Evolutionary conservation across 2,329 filamentous ascomycete species (phyloP).

Genomic region (Sporothrix curviconia): DNA sequence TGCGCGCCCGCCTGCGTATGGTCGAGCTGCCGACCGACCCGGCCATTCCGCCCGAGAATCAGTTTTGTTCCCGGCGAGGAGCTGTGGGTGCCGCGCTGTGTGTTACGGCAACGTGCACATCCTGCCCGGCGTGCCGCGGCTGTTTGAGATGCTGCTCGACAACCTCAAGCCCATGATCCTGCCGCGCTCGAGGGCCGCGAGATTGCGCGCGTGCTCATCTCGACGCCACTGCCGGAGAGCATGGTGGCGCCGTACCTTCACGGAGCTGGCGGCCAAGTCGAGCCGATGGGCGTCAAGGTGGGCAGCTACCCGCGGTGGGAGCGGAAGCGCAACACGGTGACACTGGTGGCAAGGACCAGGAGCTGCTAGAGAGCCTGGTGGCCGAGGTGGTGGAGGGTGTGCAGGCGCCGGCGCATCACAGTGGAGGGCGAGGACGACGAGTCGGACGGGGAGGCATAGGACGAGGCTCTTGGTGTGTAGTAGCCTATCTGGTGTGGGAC

Average conservation of each 20-base stretch:
- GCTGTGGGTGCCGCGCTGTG: conserved; percentile 82
- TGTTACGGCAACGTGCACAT: conserved; percentile 94
- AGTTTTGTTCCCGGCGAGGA: conserved; percentile 77
- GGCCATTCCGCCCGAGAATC: conserved; percentile 55
- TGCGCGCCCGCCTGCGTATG: conserved; percentile 84
- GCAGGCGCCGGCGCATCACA: conserved; percentile 60
- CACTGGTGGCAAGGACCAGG: conserved; percentile 69
- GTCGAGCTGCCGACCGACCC: conserved; percentile 75
- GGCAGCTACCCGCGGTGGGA: conserved; percentile 94
- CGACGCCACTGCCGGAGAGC: conserved; percentile 83
- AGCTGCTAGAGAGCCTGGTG: conserved; percentile 71
- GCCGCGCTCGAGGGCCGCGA: conserved; percentile 76
- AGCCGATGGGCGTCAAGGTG: conserved; percentile 76
- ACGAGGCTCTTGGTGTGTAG: not conserved
- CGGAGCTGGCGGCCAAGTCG: conserved; percentile 69
- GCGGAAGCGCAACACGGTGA: conserved; percentile 81
- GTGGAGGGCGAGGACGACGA: conserved; percentile 67
- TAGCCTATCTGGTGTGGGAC: not conserved
- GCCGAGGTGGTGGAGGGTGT: conserved; percentile 71
- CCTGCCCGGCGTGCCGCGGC: conserved; percentile 76
- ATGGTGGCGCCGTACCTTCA: conserved; percentile 75
- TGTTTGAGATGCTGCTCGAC: conserved; percentile 75
- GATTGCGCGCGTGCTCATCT: conserved; percentile 71
- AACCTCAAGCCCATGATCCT: conserved; percentile 65
- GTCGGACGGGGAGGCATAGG: conserved; percentile 34